A percentile compares a stretch with the other conserved stretches of the same genome.
Conservation (phyloP, 345 rosid species). For the Limnanthes douglasii region DNA sequence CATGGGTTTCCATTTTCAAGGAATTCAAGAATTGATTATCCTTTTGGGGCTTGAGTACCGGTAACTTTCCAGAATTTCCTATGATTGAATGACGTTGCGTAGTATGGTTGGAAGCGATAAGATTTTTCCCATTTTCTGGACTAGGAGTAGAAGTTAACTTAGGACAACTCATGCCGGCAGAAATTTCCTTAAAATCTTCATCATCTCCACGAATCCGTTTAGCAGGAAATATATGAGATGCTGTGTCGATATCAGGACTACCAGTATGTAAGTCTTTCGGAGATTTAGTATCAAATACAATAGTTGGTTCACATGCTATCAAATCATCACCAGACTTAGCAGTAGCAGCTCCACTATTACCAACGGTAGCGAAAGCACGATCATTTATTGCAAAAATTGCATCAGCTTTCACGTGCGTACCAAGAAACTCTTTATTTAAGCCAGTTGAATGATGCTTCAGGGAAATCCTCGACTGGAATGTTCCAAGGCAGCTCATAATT, state of each 20-base stretch:
- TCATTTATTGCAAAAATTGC: conserved; percentile 13
- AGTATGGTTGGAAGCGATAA: conserved; percentile 10
- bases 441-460: conserved; percentile 11
- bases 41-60: conserved; percentile 16
- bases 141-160: conserved; percentile 12
- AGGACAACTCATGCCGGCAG: conserved; percentile 14
- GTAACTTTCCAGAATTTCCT: conserved; percentile 14
- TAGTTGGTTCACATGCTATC: conserved; percentile 17
- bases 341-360: conserved; percentile 16
- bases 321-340: conserved; percentile 22
- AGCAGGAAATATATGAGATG: too few relatives aligned
- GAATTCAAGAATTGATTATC: conserved; percentile 12
- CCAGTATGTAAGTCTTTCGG: conserved; percentile 18
- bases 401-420: conserved; percentile 14
- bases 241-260: conserved; percentile 5
- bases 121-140: conserved; percentile 17
- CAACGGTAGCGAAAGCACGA: conserved; percentile 15
- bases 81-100: conserved; percentile 13
- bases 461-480: conserved; percentile 10
- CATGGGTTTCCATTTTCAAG: conserved; percentile 17
- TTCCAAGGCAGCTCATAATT: conserved; percentile 10
- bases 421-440: conserved; percentile 12
- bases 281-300: conserved; percentile 20
- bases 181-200: conserved; percentile 13
- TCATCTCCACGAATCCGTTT: too few relatives aligned